Evolutionary conservation across 108 stramenopile species (phyloP).

Genomic region (Cylindrotheca closterium): DNA sequence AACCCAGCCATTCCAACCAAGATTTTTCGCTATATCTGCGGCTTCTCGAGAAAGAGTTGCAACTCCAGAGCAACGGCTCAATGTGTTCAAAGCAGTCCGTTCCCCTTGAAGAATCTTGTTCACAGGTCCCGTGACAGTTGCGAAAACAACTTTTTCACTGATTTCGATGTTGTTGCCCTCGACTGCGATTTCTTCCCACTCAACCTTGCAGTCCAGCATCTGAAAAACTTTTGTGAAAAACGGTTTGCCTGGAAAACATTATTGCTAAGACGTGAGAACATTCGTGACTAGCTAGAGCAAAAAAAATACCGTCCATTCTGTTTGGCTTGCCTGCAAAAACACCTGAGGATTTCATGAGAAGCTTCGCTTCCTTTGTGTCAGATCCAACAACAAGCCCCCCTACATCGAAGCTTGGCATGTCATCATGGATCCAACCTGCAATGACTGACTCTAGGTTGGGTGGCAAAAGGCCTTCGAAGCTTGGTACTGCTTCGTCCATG

Average conservation of each 20-base stretch:
- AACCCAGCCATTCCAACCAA: slow-evolving; percentile 90
- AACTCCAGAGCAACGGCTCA: slow-evolving; percentile 96
- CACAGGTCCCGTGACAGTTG: slow-evolving; percentile 87
- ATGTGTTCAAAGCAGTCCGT: slow-evolving; percentile 93
- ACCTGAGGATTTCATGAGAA: slow-evolving; percentile 89
- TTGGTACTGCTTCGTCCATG: not conserved
- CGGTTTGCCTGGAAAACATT: slow-evolving; percentile 53
- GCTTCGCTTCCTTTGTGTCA: slow-evolving; percentile 46
- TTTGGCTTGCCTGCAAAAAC: slow-evolving; percentile 91
- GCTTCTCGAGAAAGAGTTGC: slow-evolving; percentile 65
- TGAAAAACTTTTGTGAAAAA: slow-evolving; percentile 92
- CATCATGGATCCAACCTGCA: slow-evolving; percentile 87
- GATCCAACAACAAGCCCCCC: slow-evolving; percentile 95
- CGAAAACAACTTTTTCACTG: slow-evolving; percentile 72
- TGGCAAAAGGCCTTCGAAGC: slow-evolving; percentile 12
- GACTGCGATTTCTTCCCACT: slow-evolving; percentile 70
- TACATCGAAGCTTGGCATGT: slow-evolving; percentile 95
- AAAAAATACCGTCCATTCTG: too few relatives aligned
- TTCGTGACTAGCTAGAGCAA: too few relatives aligned
- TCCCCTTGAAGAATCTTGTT: slow-evolving; percentile 92
- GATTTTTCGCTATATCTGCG: slow-evolving; percentile 31
- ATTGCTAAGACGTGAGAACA: too few relatives aligned
- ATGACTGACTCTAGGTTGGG: slow-evolving; percentile 27
- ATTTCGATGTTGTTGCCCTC: slow-evolving; percentile 58
- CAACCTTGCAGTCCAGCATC: slow-evolving; percentile 70